Evolutionary conservation across 2,329 filamentous ascomycete species (phyloP).

Genomic region (Raffaelea albimanens): DNA sequence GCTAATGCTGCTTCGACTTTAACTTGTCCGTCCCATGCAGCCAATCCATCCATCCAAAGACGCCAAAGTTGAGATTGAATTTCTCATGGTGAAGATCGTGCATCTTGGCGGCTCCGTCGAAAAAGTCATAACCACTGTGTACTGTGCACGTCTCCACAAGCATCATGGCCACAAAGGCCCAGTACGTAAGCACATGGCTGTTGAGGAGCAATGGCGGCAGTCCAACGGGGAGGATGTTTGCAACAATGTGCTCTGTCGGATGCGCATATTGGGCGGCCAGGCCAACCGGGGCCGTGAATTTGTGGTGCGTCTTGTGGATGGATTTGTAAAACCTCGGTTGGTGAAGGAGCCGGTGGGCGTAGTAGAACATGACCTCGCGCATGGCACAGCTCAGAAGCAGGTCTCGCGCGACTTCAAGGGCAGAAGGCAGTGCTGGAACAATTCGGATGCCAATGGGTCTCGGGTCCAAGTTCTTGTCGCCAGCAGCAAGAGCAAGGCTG

Average conservation of each 20-base stretch:
- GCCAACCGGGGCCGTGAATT: conserved; percentile 44
- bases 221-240: conserved; percentile 41
- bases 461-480: neutral
- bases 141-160: conserved; percentile 43
- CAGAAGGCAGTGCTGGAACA: conserved; percentile 24
- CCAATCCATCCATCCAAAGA: conserved; percentile 43
- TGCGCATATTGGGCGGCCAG: conserved; percentile 48
- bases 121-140: conserved; percentile 49
- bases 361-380: conserved; percentile 47
- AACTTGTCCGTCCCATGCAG: conserved; percentile 35
- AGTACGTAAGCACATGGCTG: conserved; percentile 42
- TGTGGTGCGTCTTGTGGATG: conserved; percentile 48
- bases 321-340: conserved; percentile 33
- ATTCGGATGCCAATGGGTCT: conserved; percentile 26
- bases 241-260: conserved; percentile 44
- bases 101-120: conserved; percentile 33
- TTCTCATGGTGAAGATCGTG: conserved; percentile 51
- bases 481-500: conserved; percentile 4
- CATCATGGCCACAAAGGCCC: conserved; percentile 37
- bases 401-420: conserved; percentile 27
- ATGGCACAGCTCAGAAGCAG: conserved; percentile 29
- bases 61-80: conserved; percentile 45
- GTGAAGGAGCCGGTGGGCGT: conserved; percentile 44
- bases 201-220: conserved; percentile 36
- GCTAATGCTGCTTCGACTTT: neutral